phyloP scores from a whole-genome alignment of 176 grass and related monocot genomes.

The Triticum urartu region DNA sequence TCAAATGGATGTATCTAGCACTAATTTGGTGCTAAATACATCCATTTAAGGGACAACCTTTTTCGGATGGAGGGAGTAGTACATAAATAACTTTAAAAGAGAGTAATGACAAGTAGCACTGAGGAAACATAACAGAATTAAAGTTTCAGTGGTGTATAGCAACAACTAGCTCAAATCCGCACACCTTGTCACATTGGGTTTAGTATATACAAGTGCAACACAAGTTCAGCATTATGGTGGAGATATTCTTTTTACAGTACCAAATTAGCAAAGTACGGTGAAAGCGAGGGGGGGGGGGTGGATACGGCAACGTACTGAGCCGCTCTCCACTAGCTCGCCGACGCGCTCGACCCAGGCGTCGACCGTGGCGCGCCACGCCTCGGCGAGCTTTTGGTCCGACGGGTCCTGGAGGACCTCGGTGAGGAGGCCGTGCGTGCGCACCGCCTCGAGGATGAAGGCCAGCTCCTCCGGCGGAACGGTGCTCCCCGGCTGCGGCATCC shows the following conservation, averaged over 20 bases:
- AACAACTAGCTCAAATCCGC: neutral
- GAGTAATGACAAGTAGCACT: neutral
- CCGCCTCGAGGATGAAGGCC: conserved; percentile 34
- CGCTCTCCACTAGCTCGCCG: conserved; percentile 23
- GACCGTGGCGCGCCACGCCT: conserved; percentile 44
- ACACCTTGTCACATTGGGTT: neutral
- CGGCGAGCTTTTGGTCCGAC: conserved; percentile 26
- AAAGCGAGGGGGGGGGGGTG: neutral
- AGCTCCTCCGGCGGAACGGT: conserved; percentile 38
- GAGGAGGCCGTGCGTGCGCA: conserved; percentile 42
- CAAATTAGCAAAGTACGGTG: neutral
- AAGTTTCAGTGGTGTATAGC: neutral
- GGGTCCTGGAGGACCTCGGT: conserved; percentile 7
- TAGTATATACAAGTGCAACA: neutral
- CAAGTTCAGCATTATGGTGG: neutral
- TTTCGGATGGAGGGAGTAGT: too few species aligned
- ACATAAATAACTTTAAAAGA: neutral
- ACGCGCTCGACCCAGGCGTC: conserved; percentile 44
- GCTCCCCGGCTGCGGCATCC: conserved; percentile 33
- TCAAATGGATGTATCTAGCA: too few species aligned
- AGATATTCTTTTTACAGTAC: neutral
- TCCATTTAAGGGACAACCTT: too few species aligned
- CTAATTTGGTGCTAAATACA: too few species aligned
- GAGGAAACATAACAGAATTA: neutral
- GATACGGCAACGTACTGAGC: conserved; percentile 21